These are phyloP conservation scores for Ajuga reptans DNA, from an alignment of 305 asterid species.

Conservation along the genomic window DNA sequence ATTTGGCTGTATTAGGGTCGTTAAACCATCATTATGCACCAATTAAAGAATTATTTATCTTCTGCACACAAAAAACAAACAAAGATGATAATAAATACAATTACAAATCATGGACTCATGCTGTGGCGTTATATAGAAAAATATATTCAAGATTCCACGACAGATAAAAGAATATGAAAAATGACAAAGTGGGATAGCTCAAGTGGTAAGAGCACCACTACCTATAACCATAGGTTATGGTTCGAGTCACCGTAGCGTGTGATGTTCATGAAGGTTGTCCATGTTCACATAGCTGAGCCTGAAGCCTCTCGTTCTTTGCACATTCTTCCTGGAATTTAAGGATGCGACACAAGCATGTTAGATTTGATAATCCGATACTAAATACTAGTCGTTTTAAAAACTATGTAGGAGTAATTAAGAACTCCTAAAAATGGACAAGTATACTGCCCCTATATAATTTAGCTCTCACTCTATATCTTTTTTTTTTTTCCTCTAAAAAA, in stretches of 20 bases:
- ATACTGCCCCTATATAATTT: no score
- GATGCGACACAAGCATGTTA: background rate
- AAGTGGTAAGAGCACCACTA: no score
- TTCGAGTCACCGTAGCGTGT: no score
- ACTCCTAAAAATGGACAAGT: no score
- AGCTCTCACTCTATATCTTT: no score
- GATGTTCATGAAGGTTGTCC: background rate
- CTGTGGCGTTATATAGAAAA: no score
- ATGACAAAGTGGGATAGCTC: no score
- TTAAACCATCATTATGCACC: background rate
- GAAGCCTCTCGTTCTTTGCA: constrained; percentile 48
- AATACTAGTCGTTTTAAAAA: no score
- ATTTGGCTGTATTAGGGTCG: constrained; percentile 23
- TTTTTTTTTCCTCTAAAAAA: no score
- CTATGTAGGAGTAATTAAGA: no score
- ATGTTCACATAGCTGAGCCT: constrained; percentile 23
- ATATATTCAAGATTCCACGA: background rate
- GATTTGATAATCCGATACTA: no score
- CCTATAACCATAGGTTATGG: no score
- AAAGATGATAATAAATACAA: background rate
- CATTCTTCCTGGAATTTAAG: constrained; percentile 57
- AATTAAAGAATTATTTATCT: background rate
- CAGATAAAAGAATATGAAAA: background rate
- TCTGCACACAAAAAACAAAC: background rate
- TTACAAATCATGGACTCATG: background rate